Percentiles rank a stretch among this genome's conserved stretches.
phyloP scores from a whole-genome alignment of 1,284 basidiomycete genomes.

The Trametes polyzona region DNA sequence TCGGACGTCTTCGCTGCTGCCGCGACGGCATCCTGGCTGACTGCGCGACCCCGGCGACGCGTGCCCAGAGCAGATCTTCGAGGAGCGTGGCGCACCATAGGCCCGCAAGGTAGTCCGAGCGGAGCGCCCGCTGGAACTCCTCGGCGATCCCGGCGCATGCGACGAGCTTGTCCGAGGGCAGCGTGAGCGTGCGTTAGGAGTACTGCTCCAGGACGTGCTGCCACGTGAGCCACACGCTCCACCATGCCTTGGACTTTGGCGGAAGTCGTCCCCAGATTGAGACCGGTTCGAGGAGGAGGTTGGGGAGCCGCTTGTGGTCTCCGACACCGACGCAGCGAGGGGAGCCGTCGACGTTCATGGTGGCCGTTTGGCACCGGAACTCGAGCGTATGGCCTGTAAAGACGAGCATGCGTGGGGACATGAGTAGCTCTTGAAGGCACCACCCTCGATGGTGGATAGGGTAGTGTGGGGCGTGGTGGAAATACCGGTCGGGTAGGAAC shows the following conservation, averaged over 20 bases:
- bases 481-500: too few relatives aligned
- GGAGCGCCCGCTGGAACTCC: constrained; percentile 14
- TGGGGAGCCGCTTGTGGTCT: constrained; percentile 8
- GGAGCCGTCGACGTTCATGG: constrained; percentile 13
- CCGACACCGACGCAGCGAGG: constrained; percentile 1
- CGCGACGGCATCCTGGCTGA: constrained; percentile 14
- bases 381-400: constrained; percentile 19
- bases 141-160: constrained; percentile 20
- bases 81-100: constrained; percentile 13
- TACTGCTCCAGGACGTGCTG: constrained; percentile 13
- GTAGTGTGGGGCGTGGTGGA: too few relatives aligned
- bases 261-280: too few relatives aligned
- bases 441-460: constrained; percentile 14
- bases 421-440: constrained; percentile 19
- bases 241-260: neutral
- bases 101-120: constrained; percentile 19
- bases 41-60: too few relatives aligned
- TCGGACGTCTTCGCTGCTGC: too few relatives aligned
- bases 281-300: constrained; percentile 10
- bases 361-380: constrained; percentile 16
- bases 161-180: constrained; percentile 19
- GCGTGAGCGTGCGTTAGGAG: constrained; percentile 8
- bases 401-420: too few relatives aligned
- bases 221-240: constrained; percentile 13
- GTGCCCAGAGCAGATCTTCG: constrained; percentile 19